These are phyloP conservation scores for Mycena vulgaris DNA, from an alignment of 768 basidiomycete genomes.

Conservation along the genomic window DNA sequence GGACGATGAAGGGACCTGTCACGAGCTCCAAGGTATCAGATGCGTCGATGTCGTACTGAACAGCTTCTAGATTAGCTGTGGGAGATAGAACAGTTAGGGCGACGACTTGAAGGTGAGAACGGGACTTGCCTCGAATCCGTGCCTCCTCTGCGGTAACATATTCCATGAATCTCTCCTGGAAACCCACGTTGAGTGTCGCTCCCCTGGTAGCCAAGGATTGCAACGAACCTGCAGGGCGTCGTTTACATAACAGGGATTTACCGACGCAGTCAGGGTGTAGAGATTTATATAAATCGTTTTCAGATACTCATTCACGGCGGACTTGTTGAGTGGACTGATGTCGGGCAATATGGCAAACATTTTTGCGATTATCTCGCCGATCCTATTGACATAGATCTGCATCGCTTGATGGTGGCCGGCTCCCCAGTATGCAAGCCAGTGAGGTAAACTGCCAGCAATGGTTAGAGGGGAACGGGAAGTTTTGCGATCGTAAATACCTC, in stretches of 20 bases:
- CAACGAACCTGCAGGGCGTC: constrained; percentile 9
- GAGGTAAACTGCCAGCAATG: constrained; percentile 9
- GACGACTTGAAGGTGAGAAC: not conserved
- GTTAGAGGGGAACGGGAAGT: constrained; percentile 26
- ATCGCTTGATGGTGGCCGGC: constrained; percentile 23
- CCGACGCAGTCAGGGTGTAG: not conserved
- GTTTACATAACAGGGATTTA: constrained; percentile 18
- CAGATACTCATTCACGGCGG: constrained; percentile 17
- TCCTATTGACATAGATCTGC: constrained; percentile 14
- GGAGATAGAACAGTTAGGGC: not conserved
- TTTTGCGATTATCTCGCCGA: constrained; percentile 5
- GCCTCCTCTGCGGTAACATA: constrained; percentile 30
- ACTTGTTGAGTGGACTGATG: constrained; percentile 19
- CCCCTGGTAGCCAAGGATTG: too few species aligned
- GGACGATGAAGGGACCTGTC: constrained; percentile 7
- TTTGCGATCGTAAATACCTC: too few species aligned
- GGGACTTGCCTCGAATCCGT: constrained; percentile 17
- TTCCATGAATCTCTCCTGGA: constrained; percentile 22
- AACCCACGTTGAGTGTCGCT: not conserved
- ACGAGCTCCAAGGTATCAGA: constrained; percentile 22
- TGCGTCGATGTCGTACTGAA: constrained; percentile 31
- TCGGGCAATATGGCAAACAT: constrained; percentile 29
- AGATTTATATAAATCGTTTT: not conserved
- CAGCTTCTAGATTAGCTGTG: constrained; percentile 34
- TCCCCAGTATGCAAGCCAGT: constrained; percentile 32